Percentiles rank a stretch among this genome's conserved stretches.
These are phyloP conservation scores for Pleurotus salmoneostramineus DNA, from an alignment of 768 basidiomycete species.

Conservation along the genomic window DNA sequence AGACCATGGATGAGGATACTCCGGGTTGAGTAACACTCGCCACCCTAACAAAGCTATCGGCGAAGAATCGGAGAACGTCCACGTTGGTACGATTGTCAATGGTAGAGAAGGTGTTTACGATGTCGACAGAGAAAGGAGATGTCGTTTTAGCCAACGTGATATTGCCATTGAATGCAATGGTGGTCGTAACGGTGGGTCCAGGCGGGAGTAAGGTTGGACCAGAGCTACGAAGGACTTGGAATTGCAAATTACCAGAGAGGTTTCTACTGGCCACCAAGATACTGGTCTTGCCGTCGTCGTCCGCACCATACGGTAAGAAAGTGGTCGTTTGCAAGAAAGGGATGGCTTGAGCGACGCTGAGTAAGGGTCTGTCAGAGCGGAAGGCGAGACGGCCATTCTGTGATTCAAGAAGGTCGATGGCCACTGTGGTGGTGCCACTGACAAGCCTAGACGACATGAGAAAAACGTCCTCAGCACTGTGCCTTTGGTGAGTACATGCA, in stretches of 20 bases:
- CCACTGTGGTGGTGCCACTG: neutral
- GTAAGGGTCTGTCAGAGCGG: neutral
- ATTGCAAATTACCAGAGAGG: constrained; percentile 1
- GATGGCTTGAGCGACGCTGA: neutral
- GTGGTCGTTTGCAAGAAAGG: neutral
- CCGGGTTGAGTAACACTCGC: constrained; percentile 1
- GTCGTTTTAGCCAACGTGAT: constrained; percentile 2
- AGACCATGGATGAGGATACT: neutral
- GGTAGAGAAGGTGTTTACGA: constrained; percentile 2
- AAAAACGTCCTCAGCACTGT: constrained; percentile 2
- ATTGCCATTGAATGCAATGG: constrained; percentile 1
- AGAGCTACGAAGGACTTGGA: neutral
- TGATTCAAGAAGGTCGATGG: constrained; percentile 3
- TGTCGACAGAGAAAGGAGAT: neutral
- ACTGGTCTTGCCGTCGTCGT: constrained; percentile 3
- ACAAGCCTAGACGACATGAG: constrained; percentile 3
- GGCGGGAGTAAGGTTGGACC: neutral
- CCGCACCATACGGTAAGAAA: neutral
- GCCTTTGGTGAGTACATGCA: neutral
- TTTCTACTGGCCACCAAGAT: neutral
- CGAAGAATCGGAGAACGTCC: constrained; percentile 3
- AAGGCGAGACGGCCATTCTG: neutral
- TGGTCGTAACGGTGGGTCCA: neutral
- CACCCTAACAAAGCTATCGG: neutral
- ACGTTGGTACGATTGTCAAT: neutral